A percentile compares a stretch with the other conserved stretches of the same genome.
These are phyloP conservation scores for Penicillium canescens DNA, from an alignment of 495 filamentous ascomycete species.

Conservation along the genomic window DNA sequence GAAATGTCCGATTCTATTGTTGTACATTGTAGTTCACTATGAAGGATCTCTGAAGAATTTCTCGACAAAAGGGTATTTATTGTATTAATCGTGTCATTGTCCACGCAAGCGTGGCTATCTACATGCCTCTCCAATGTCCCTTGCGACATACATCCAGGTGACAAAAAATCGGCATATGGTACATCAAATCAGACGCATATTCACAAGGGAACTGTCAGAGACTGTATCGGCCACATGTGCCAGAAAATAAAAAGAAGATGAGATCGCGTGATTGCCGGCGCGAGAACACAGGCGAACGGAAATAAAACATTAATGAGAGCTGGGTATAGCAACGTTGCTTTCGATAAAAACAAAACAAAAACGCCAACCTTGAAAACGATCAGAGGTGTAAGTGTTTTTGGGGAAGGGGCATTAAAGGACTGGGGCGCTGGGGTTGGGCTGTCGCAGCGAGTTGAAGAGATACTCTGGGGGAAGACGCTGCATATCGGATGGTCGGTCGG, in stretches of 20 bases:
- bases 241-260: not conserved
- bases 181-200: slow-evolving; percentile 17
- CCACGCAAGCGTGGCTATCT: slow-evolving; percentile 33
- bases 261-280: slow-evolving; percentile 19
- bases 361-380: slow-evolving; percentile 32
- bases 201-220: slow-evolving; percentile 4
- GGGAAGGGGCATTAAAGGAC: slow-evolving; percentile 31
- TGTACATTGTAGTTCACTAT: too few relatives aligned
- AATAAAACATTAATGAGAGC: slow-evolving; percentile 37
- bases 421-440: slow-evolving; percentile 38
- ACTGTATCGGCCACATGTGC: not conserved
- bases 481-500: slow-evolving; percentile 73
- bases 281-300: slow-evolving; percentile 17
- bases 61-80: slow-evolving; percentile 12
- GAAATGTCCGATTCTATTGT: too few relatives aligned
- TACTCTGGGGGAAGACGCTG: slow-evolving; percentile 78
- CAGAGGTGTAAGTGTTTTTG: slow-evolving; percentile 21
- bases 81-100: slow-evolving; percentile 23
- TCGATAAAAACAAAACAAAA: slow-evolving; percentile 23
- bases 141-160: slow-evolving; percentile 11
- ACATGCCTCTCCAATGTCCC: slow-evolving; percentile 22
- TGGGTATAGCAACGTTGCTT: slow-evolving; percentile 35
- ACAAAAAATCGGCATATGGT: slow-evolving; percentile 19
- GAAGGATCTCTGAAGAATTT: not conserved
- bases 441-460: slow-evolving; percentile 62